These are phyloP conservation scores for Saccharomycopsis hybrid DNA, from an alignment of 1,139 yeast genomes.

Conservation along the genomic window DNA sequence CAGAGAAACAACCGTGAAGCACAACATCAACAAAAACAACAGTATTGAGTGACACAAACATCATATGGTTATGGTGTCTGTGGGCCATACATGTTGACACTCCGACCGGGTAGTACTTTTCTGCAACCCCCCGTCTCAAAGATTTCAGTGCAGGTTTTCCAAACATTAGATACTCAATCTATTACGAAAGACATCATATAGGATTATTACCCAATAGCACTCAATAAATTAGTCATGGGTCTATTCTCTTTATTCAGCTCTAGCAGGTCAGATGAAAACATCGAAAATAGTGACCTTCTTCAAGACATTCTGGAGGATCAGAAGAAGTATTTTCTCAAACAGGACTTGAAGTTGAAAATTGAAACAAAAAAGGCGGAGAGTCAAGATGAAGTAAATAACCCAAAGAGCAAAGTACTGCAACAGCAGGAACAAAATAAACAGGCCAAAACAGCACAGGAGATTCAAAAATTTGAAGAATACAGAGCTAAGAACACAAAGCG, in stretches of 20 bases:
- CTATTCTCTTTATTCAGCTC: slow-evolving; percentile 2
- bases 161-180: too few relatives aligned
- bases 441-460: slow-evolving; percentile 1
- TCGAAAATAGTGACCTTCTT: slow-evolving; percentile 6
- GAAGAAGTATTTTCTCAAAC: slow-evolving; percentile 12
- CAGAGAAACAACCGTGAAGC: too few relatives aligned
- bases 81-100: too few relatives aligned
- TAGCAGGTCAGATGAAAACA: background rate
- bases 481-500: slow-evolving; percentile 7
- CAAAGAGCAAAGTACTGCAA: background rate
- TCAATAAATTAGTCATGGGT: slow-evolving; percentile 15
- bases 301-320: slow-evolving; percentile 6
- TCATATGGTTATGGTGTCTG: too few relatives aligned
- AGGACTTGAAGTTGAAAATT: slow-evolving; percentile 13
- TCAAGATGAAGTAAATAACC: background rate
- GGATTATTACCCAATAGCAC: too few relatives aligned
- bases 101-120: too few relatives aligned
- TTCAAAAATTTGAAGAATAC: slow-evolving; percentile 12
- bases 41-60: too few relatives aligned
- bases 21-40: too few relatives aligned
- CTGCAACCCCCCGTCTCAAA: too few relatives aligned
- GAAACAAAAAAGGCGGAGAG: slow-evolving; percentile 17
- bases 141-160: too few relatives aligned
- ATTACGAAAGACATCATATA: too few relatives aligned
- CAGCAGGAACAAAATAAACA: background rate